phyloP scores from a whole-genome alignment of 139 green algal genomes.

The Chlorella sp. region DNA sequence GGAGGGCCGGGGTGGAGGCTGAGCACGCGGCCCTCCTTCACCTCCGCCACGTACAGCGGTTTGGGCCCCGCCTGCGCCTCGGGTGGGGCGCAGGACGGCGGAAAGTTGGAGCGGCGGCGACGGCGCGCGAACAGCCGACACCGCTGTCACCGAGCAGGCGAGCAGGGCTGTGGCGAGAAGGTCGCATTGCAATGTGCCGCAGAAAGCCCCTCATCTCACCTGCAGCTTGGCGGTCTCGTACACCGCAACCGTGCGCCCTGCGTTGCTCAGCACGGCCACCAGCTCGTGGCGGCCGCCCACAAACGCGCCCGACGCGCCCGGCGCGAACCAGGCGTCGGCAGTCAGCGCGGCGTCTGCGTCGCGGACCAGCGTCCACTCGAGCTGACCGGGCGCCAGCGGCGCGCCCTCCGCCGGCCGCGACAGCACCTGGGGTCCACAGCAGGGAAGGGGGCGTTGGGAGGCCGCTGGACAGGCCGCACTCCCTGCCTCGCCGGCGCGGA shows the following conservation, averaged over 20 bases:
- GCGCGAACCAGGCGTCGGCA: constrained; percentile 14
- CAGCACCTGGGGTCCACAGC: constrained; percentile 16
- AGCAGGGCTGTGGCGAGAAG: no score
- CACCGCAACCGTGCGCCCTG: constrained; percentile 31
- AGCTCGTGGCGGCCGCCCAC: constrained; percentile 39
- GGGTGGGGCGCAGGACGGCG: no score
- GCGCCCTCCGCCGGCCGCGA: not conserved
- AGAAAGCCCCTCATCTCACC: no score
- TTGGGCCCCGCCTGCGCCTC: constrained; percentile 17
- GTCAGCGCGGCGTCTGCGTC: constrained; percentile 33
- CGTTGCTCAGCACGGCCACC: constrained; percentile 43
- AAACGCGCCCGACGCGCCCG: constrained; percentile 45
- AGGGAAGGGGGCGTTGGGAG: not conserved
- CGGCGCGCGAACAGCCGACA: no score
- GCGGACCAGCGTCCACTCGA: constrained; percentile 18
- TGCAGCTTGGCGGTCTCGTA: constrained; percentile 46
- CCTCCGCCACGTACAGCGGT: constrained; percentile 20
- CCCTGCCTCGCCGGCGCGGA: not conserved
- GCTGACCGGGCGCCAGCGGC: constrained; percentile 6
- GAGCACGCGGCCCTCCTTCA: constrained; percentile 18
- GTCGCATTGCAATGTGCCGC: no score
- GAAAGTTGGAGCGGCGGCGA: no score
- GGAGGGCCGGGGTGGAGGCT: constrained; percentile 18
- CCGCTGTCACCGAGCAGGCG: no score
- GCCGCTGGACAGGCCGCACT: not conserved